Conservation (phyloP, 1,284 basidiomycete species). For the Termitomyces sp. region DNA sequence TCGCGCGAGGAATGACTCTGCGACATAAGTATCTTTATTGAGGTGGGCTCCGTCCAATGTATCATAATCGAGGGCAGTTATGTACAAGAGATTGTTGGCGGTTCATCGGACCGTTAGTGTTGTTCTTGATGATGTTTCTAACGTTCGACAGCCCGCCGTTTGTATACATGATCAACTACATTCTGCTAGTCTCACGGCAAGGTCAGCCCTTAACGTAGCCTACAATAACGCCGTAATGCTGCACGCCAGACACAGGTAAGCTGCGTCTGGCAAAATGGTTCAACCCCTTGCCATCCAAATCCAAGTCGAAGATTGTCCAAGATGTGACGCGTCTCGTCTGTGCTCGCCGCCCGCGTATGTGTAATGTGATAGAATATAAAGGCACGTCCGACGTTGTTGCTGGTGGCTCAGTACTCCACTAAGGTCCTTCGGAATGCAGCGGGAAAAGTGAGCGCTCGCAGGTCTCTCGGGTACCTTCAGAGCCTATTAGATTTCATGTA, state of each 20-base stretch:
- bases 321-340: slow-evolving; percentile 98
- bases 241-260: slow-evolving; percentile 66
- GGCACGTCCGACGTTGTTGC: slow-evolving; percentile 45
- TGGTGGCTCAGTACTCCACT: background rate
- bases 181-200: slow-evolving; percentile 91
- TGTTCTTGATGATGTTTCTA: background rate
- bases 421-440: slow-evolving; percentile 4
- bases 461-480: background rate
- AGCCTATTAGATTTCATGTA: background rate
- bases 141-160: background rate
- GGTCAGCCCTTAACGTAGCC: slow-evolving; percentile 41
- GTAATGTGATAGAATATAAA: slow-evolving; percentile 99
- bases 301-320: slow-evolving; percentile 97
- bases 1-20: background rate
- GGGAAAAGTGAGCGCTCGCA: slow-evolving; percentile 15
- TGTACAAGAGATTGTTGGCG: background rate
- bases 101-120: background rate
- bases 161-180: slow-evolving; percentile 74
- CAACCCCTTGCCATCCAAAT: slow-evolving; percentile 88
- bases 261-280: slow-evolving; percentile 99
- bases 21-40: too few species aligned
- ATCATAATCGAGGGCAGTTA: too few species aligned
- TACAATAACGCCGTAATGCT: background rate
- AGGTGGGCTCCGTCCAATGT: background rate
- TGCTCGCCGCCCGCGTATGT: slow-evolving; percentile 94